These are phyloP conservation scores for Trichosporon faecale DNA, from an alignment of 1,284 basidiomycete genomes.

Conservation along the genomic window DNA sequence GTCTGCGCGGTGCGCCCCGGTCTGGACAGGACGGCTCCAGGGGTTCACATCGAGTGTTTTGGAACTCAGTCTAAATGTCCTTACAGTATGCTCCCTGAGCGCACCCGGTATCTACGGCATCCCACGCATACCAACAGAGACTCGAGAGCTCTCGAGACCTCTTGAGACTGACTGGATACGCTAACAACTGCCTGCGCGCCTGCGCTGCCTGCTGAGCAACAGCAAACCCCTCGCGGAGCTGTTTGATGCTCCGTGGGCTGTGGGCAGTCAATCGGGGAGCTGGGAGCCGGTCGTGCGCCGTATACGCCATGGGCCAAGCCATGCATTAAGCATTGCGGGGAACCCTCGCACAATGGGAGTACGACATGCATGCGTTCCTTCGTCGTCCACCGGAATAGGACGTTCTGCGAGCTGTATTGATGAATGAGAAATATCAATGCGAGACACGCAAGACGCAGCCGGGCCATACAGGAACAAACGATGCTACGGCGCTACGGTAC, in stretches of 20 bases:
- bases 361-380: not conserved
- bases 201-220: not conserved
- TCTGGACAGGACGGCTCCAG: not conserved
- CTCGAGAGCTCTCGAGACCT: too few species aligned
- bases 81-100: not conserved
- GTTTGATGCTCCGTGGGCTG: not conserved
- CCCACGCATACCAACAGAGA: not conserved
- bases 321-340: not conserved
- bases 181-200: not conserved
- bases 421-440: not conserved
- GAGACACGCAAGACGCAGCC: not conserved
- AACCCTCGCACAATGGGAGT: not conserved
- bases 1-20: too few species aligned
- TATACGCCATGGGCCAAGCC: too few species aligned
- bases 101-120: conserved; percentile 9
- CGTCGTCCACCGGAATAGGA: not conserved
- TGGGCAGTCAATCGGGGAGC: too few species aligned
- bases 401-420: not conserved
- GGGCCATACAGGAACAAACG: not conserved
- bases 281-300: too few species aligned
- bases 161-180: too few species aligned
- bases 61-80: conserved; percentile 4
- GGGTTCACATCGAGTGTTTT: not conserved
- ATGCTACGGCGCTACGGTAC: not conserved
- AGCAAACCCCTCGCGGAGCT: not conserved